Conservation (phyloP, 2,329 filamentous ascomycete species). For the Dothideomycetidae sp. region DNA sequence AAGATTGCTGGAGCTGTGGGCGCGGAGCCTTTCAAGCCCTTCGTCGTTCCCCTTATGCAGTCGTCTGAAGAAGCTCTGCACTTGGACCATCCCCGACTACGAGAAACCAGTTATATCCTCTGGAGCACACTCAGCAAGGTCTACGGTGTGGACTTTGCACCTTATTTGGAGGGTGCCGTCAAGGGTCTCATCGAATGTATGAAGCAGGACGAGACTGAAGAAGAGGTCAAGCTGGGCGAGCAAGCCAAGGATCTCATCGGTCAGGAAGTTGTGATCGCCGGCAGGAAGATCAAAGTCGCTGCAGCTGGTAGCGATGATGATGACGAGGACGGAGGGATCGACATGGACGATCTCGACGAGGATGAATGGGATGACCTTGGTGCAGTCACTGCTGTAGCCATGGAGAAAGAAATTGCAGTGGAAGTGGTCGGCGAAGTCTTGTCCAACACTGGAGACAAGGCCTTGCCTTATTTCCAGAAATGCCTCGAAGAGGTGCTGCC, state of each 20-base stretch:
- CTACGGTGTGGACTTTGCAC: conserved; percentile 69
- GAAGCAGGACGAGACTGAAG: conserved; percentile 73
- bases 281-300: conserved; percentile 75
- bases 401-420: conserved; percentile 94
- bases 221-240: conserved; percentile 62
- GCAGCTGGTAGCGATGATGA: conserved; percentile 43
- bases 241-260: conserved; percentile 61
- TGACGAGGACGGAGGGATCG: conserved; percentile 46
- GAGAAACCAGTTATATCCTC: conserved; percentile 93
- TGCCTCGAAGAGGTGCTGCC: conserved; percentile 69
- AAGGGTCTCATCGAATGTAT: conserved; percentile 72
- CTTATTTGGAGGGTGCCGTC: conserved; percentile 65
- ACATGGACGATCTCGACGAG: conserved; percentile 55
- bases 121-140: conserved; percentile 93
- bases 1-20: conserved; percentile 86
- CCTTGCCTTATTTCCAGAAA: conserved; percentile 75
- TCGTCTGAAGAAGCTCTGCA: conserved; percentile 82
- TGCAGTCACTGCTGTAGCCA: conserved; percentile 73
- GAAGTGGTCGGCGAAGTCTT: conserved; percentile 91
- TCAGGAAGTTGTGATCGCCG: conserved; percentile 61
- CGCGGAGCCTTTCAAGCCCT: conserved; percentile 72
- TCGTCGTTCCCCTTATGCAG: conserved; percentile 78
- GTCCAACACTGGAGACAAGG: conserved; percentile 66
- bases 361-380: conserved; percentile 74
- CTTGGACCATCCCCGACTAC: conserved; percentile 77